A percentile compares a stretch with the other conserved stretches of the same genome.
These are phyloP conservation scores for Oenanthe javanica DNA, from an alignment of 140 eudicot genomes.

Conservation along the genomic window DNA sequence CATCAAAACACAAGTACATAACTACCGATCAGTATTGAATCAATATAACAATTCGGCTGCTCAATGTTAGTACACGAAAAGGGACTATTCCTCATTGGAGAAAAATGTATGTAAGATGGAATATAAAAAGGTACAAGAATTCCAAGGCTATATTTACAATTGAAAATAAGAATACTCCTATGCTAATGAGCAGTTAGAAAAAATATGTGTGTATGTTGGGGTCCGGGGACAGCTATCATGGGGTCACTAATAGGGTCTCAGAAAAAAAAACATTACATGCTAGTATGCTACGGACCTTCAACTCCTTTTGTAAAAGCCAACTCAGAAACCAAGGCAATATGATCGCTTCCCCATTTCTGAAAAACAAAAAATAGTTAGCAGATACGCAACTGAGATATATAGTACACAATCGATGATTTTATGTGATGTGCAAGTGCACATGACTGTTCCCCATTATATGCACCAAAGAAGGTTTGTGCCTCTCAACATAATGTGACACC, in stretches of 20 bases:
- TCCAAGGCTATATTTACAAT: not conserved
- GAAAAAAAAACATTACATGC: not conserved
- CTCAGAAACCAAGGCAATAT: slow-evolving; percentile 88
- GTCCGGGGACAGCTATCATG: not conserved
- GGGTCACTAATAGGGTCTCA: not conserved
- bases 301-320: slow-evolving; percentile 51
- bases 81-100: not conserved
- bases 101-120: not conserved
- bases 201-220: not conserved
- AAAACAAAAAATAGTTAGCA: slow-evolving; percentile 4
- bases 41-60: not conserved
- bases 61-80: not conserved
- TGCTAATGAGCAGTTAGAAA: not conserved
- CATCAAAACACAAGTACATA: not conserved
- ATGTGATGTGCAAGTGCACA: not conserved
- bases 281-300: slow-evolving; percentile 14
- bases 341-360: slow-evolving; percentile 99
- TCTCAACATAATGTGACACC: not conserved
- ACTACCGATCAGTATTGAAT: not conserved
- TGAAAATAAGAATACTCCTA: not conserved
- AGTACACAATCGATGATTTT: not conserved
- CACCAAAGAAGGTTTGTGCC: not conserved
- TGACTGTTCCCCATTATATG: no score
- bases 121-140: not conserved
- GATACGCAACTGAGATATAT: not conserved